Evolutionary conservation across 345 rosid species (phyloP), one percentile per base, ranked within the genome.

Genomic region (Litchi chinensis): DNA sequence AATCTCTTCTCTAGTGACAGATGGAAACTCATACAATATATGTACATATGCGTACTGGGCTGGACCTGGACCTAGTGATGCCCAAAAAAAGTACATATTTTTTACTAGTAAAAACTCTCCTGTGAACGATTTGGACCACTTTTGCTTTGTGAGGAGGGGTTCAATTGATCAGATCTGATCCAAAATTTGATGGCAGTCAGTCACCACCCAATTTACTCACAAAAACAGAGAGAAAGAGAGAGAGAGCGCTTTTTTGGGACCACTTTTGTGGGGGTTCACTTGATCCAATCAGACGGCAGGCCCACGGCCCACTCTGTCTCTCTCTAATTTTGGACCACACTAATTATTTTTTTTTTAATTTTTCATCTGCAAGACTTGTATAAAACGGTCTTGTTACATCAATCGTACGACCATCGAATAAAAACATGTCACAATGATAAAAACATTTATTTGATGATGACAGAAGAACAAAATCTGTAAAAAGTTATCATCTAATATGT

Each of bases 321-420:
- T 15, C 22, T n/a, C 11, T 46, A 46, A 46, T 46, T 32, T 46
- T 46, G 52, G 83, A 86, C 84, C 86, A 79, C 79, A 10, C 84
- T 57, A 70, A 0, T n/a, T 11, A 60, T 8, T 52, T n/a, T 19
- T 37, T 67, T 52, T 50, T 11, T 37, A 46, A n/a, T n/a, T n/a
- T n/a, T 26, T 26, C 28, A 46, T 46, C 52, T 11, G 8, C 3
- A 7, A 11, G 52, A 46, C 8, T 46, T 46, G 52, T 46, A 46
- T 46, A 6, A 7, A 2, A 8, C 2, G 5, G 52, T 46, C 52
- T 11, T 2, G 52, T 46, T 46, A 46, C 8, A 46, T 46, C 52
- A 46, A 46, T 6, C 10, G 5, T 46, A 46, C 52, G 52, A 7
- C 5, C 52, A 46, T 46, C 8, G 12, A 46, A 46, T 46, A 11